Evolutionary conservation across 2,329 filamentous ascomycete species (phyloP).

Genomic region (Penicillium verrucosum): DNA sequence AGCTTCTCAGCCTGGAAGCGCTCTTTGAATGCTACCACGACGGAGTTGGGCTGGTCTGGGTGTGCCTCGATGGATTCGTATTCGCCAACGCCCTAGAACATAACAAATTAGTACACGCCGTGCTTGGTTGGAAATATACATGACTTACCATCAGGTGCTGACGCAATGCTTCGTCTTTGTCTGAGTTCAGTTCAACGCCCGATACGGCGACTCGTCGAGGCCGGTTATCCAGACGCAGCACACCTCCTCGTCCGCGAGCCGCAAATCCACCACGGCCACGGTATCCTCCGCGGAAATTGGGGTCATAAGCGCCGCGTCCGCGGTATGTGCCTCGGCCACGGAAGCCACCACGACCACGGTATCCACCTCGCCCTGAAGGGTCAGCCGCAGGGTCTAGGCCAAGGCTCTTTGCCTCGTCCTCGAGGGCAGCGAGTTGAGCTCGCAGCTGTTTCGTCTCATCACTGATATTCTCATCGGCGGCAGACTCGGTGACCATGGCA

Average conservation of each 20-base stretch:
- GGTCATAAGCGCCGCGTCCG: slow-evolving; percentile 42
- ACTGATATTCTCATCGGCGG: slow-evolving; percentile 37
- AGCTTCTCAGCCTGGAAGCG: slow-evolving; percentile 55
- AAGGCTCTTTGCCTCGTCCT: slow-evolving; percentile 54
- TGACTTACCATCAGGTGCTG: slow-evolving; percentile 52
- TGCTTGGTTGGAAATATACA: background rate
- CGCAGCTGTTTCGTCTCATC: slow-evolving; percentile 53
- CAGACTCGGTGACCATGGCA: slow-evolving; percentile 18
- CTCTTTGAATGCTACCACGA: slow-evolving; percentile 48
- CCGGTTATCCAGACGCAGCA: slow-evolving; percentile 58
- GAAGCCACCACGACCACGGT: slow-evolving; percentile 37
- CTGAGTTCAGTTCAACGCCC: slow-evolving; percentile 46
- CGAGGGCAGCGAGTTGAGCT: slow-evolving; percentile 53
- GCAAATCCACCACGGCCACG: slow-evolving; percentile 43
- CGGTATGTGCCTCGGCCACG: slow-evolving; percentile 42
- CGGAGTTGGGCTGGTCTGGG: slow-evolving; percentile 38
- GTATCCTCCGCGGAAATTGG: slow-evolving; percentile 39
- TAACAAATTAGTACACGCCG: slow-evolving; percentile 8
- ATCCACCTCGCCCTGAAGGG: slow-evolving; percentile 31
- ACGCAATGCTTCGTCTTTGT: slow-evolving; percentile 55
- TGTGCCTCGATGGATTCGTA: slow-evolving; percentile 46
- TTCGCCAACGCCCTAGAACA: slow-evolving; percentile 43
- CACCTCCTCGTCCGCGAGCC: slow-evolving; percentile 46
- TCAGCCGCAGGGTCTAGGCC: slow-evolving; percentile 48
- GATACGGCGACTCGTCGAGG: slow-evolving; percentile 53